These are phyloP conservation scores for Pythium dissimile DNA, from an alignment of 352 stramenopile species.

Conservation along the genomic window DNA sequence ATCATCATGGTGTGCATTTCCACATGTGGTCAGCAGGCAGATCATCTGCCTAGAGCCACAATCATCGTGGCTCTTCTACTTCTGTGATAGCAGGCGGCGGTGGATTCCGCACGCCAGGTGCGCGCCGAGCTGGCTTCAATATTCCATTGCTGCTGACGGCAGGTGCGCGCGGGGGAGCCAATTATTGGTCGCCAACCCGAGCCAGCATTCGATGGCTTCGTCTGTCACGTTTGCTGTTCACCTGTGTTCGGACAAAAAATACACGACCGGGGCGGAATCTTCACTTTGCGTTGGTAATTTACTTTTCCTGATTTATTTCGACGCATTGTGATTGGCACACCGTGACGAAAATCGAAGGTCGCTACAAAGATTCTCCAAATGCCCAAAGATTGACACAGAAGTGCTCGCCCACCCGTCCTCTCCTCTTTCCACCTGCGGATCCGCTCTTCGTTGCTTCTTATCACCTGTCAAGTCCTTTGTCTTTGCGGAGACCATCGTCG, in stretches of 20 bases:
- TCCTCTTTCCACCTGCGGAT: background rate
- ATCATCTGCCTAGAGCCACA: no score
- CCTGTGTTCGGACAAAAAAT: background rate
- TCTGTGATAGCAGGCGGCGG: no score
- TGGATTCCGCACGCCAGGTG: no score
- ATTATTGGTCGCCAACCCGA: no score
- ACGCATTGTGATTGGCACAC: background rate
- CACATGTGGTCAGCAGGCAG: no score
- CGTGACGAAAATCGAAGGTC: slow-evolving; percentile 1
- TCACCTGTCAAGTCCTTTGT: background rate
- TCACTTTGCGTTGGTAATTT: slow-evolving; percentile 1
- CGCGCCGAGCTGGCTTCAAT: no score
- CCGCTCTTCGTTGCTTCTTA: background rate
- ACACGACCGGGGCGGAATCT: background rate
- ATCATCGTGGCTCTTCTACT: no score
- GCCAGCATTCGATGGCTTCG: background rate
- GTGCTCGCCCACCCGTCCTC: background rate
- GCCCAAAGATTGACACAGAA: no score
- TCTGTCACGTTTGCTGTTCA: background rate
- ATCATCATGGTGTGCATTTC: no score
- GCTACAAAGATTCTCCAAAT: background rate
- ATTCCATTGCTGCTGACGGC: no score
- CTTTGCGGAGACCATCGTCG: no score
- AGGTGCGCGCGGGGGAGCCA: no score
- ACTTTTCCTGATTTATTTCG: slow-evolving; percentile 11